phyloP scores from a whole-genome alignment of 768 basidiomycete genomes.

The Termitomyces sp. region DNA sequence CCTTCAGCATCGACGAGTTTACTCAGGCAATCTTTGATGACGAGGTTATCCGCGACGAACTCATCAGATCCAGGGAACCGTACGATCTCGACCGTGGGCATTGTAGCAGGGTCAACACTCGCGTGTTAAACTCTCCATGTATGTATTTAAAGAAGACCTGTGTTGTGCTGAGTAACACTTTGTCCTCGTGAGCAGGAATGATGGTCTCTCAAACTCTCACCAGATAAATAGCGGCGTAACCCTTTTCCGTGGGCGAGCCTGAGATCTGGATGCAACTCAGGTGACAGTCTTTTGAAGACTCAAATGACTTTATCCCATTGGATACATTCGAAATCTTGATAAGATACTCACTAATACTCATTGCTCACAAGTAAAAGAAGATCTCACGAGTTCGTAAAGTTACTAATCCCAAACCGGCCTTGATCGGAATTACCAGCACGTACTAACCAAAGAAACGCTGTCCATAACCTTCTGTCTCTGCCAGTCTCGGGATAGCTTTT shows the following conservation, averaged over 20 bases:
- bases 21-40: constrained; percentile 6
- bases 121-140: not conserved
- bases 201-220: not conserved
- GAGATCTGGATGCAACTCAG: not conserved
- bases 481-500: too few relatives aligned
- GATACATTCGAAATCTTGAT: not conserved
- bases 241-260: not conserved
- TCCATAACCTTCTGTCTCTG: too few relatives aligned
- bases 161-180: constrained; percentile 1
- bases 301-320: not conserved
- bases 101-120: not conserved
- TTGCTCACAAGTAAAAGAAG: too few relatives aligned
- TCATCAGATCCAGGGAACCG: constrained; percentile 10
- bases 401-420: too few relatives aligned
- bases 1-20: constrained; percentile 8
- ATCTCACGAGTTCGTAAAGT: too few relatives aligned
- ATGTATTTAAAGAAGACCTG: not conserved
- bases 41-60: constrained; percentile 4
- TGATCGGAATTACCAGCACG: too few relatives aligned
- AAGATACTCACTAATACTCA: too few relatives aligned
- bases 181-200: not conserved
- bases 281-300: not conserved
- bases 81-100: constrained; percentile 12
- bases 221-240: not conserved
- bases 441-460: too few relatives aligned